Conservation (phyloP, 352 stramenopile species). For the Phytophthora pisi region DNA sequence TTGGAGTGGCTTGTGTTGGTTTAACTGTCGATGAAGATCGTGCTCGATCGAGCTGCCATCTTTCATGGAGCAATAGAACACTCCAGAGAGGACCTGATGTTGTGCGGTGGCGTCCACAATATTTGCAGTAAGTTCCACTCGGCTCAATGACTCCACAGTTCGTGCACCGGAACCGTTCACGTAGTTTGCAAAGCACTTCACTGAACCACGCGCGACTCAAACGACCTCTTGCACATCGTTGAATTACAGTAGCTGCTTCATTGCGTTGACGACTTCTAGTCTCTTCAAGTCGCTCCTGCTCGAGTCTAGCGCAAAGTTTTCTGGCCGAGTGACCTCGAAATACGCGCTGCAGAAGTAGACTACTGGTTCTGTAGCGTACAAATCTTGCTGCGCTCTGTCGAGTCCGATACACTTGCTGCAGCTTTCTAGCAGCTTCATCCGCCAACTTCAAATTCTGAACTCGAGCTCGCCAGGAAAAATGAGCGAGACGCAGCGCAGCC, state of each 20-base stretch:
- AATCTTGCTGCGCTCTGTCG: neutral
- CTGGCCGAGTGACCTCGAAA: slow-evolving; percentile 14
- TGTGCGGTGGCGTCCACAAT: slow-evolving; percentile 55
- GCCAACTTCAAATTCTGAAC: neutral
- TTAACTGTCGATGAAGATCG: neutral
- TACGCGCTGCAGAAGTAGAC: slow-evolving; percentile 18
- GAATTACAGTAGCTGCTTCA: slow-evolving; percentile 35
- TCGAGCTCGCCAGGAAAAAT: slow-evolving; percentile 5
- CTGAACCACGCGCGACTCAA: slow-evolving; percentile 27
- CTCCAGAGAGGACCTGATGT: slow-evolving; percentile 34
- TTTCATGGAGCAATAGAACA: slow-evolving; percentile 23
- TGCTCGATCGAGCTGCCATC: slow-evolving; percentile 11
- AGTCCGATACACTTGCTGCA: slow-evolving; percentile 17
- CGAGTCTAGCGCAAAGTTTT: neutral
- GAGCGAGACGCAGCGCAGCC: slow-evolving; percentile 2
- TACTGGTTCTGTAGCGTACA: neutral
- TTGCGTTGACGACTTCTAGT: neutral
- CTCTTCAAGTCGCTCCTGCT: slow-evolving; percentile 6
- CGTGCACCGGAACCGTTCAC: slow-evolving; percentile 55
- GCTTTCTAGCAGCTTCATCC: slow-evolving; percentile 1
- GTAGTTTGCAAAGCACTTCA: slow-evolving; percentile 34
- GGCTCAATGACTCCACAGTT: slow-evolving; percentile 71
- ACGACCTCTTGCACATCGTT: slow-evolving; percentile 32
- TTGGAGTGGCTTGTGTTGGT: neutral
- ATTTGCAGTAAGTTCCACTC: slow-evolving; percentile 67